Evolutionary conservation across 2,329 filamentous ascomycete species (phyloP).

Genomic region (Neonectria punicea): DNA sequence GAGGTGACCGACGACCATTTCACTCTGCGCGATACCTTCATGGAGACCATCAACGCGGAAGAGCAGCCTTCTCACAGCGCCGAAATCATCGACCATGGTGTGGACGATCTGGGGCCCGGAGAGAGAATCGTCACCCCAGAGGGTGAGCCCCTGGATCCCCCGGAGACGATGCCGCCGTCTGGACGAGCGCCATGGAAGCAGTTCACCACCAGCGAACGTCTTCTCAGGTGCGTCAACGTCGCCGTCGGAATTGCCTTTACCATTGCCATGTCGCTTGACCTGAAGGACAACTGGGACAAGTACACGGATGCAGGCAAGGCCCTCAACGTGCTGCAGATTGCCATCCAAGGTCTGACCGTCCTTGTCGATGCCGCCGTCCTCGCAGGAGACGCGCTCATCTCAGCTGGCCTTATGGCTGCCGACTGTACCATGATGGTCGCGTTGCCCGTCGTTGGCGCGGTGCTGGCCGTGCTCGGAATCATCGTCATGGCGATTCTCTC

Average conservation of each 20-base stretch:
- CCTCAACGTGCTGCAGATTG: not conserved
- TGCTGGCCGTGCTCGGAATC: not conserved
- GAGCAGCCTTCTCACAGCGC: not conserved
- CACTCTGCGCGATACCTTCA: not conserved
- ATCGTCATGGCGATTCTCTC: not conserved
- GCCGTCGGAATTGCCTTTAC: not conserved
- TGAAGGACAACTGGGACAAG: not conserved
- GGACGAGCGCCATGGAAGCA: not conserved
- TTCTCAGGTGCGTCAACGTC: not conserved
- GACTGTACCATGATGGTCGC: not conserved
- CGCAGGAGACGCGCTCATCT: not conserved
- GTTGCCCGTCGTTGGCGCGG: not conserved
- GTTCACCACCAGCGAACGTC: not conserved
- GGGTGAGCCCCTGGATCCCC: not conserved
- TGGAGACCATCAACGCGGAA: not conserved
- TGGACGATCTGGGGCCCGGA: not conserved
- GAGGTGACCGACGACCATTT: not conserved
- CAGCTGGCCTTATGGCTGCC: not conserved
- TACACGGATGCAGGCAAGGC: not conserved
- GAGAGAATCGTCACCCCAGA: not conserved
- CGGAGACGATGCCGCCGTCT: not conserved
- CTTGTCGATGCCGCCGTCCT: not conserved
- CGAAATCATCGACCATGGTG: not conserved
- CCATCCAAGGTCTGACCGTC: not conserved
- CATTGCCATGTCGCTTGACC: not conserved